Evolutionary conservation across 2,329 filamentous ascomycete species (phyloP).

Genomic region (Fusarium sp.): DNA sequence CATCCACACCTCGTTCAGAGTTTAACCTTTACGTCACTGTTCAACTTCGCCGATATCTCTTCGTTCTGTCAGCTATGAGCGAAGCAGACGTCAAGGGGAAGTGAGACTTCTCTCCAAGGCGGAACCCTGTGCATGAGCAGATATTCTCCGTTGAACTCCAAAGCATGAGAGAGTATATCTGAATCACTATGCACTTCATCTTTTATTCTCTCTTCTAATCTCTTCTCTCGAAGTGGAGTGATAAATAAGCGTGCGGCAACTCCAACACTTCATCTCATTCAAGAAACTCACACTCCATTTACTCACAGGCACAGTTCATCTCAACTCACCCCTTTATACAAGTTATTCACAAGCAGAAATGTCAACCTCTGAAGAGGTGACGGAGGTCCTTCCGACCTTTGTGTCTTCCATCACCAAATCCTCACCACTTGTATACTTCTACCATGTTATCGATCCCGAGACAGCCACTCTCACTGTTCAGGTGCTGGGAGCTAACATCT

Average conservation of each 20-base stretch:
- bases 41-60: not conserved
- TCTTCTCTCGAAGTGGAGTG: not conserved
- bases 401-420: constrained; percentile 38
- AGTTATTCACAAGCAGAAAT: constrained; percentile 4
- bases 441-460: constrained; percentile 49
- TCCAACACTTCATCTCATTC: not conserved
- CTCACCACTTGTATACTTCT: constrained; percentile 49
- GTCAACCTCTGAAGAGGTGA: constrained; percentile 20
- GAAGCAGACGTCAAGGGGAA: not conserved
- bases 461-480: constrained; percentile 47
- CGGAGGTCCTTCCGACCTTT: constrained; percentile 37
- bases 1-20: not conserved
- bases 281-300: constrained; percentile 15
- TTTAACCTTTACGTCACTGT: not conserved
- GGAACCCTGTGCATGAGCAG: not conserved
- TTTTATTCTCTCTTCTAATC: not conserved
- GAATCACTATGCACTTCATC: constrained; percentile 14
- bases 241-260: constrained; percentile 11
- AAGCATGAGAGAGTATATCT: not conserved
- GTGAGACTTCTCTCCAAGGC: not conserved
- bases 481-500: constrained; percentile 53
- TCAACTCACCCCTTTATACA: not conserved
- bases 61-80: constrained; percentile 5
- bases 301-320: constrained; percentile 3
- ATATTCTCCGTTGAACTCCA: not conserved